A percentile compares a stretch with the other conserved stretches of the same genome.
Evolutionary conservation across 495 filamentous ascomycete species (phyloP).

Genomic region (Cladorrhinum samala): DNA sequence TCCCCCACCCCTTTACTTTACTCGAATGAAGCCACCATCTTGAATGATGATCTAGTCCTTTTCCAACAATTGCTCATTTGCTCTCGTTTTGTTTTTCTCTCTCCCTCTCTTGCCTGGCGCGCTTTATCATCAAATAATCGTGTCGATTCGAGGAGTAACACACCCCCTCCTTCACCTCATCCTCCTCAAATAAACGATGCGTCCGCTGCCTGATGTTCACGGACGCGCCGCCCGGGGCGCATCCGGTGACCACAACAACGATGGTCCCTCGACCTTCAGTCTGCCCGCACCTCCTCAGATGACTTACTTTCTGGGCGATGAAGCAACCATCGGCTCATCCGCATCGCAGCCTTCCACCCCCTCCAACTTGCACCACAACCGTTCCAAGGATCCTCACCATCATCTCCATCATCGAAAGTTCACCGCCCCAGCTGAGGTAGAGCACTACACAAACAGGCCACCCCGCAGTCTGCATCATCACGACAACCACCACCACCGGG

Average conservation of each 20-base stretch:
- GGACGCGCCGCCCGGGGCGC: constrained; percentile 24
- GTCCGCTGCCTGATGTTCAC: constrained; percentile 21
- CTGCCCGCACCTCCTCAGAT: constrained; percentile 38
- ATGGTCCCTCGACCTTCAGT: constrained; percentile 22
- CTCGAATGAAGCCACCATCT: too few relatives aligned
- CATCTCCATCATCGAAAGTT: neutral
- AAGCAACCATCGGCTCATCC: constrained; percentile 45
- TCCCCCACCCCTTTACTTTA: too few relatives aligned
- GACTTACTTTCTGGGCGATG: constrained; percentile 52
- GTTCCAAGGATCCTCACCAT: constrained; percentile 15
- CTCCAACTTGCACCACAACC: constrained; percentile 22
- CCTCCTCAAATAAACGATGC: constrained; percentile 18
- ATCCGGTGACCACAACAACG: constrained; percentile 22
- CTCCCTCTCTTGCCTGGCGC: neutral
- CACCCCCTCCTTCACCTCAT: neutral
- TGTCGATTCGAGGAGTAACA: too few relatives aligned
- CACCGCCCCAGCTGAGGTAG: constrained; percentile 4
- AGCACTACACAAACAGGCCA: constrained; percentile 24
- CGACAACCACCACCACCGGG: neutral
- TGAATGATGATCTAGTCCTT: too few relatives aligned
- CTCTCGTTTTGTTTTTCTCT: neutral
- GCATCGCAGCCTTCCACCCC: constrained; percentile 26
- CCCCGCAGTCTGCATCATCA: constrained; percentile 1
- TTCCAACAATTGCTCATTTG: too few relatives aligned
- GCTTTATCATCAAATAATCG: too few relatives aligned